Base-by-base conservation (phyloP, 108 stramenopile genomes). In the Epithemia pelagica region DNA sequence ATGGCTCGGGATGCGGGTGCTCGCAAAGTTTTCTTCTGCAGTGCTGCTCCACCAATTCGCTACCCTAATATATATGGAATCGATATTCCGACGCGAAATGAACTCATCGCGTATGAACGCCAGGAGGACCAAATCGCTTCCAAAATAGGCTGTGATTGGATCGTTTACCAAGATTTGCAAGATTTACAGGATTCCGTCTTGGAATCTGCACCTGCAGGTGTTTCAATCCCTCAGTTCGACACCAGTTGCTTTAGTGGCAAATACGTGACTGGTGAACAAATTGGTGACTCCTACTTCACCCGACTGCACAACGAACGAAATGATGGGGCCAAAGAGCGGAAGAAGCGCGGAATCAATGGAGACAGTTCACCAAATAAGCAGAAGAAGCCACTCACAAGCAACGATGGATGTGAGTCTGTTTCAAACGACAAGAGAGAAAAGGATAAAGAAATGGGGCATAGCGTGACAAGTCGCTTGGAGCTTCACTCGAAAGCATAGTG, bases 1-100 rank as follows among this genome's bases (percentile, higher is more conserved):
- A 98, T 99, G 97, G 97, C 97, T 21, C 88, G 99, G 33, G 97
- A 98, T 54, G 99, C 99, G 0, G 99, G 99, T 18, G 99, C 99
- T 1, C 79, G 73, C 21, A 96, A 96, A 74, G 97, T 99, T 29
- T 97, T 82, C 79, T 89, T 99, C 66, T 85, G 78, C 52, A 91
- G 89, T 70, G 96, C 97, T 8, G 96, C 97, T 8, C 99, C 99
- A 20, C 90, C 96, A n/a, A 96, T 99, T 74, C 92, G 99, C 18
- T 97, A 95, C 73, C 95, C 97, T 19, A 98, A 98, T 72, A 96
- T 97, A 60, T 98, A 98, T 69, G 99, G 99, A 22, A 97, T 99
- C 65, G 97, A 99, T 76, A 98, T 99, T 76, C 97, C 97, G 28
- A 96, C 99, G 27, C 67, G 85, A 37, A 78, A 87, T 28, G 99